Conservation (phyloP, 192 early-diverging fungal species). For the Polychytrium aggregatum region DNA sequence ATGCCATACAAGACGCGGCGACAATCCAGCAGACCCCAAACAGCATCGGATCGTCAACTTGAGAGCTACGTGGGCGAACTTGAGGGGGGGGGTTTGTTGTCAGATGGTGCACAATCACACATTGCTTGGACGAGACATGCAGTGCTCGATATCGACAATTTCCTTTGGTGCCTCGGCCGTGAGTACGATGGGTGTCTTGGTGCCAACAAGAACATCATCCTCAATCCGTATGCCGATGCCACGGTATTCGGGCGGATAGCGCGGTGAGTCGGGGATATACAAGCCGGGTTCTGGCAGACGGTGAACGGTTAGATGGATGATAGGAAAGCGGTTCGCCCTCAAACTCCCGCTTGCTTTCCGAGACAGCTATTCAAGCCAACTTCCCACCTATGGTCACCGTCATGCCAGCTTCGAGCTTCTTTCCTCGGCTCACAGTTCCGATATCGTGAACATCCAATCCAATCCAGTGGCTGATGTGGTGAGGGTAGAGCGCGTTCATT, state of each 20-base stretch:
- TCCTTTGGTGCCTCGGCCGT: constrained; percentile 72
- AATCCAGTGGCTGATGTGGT: constrained; percentile 90
- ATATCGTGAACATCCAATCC: constrained; percentile 95
- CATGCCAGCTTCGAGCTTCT: constrained; percentile 64
- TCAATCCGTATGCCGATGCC: constrained; percentile 93
- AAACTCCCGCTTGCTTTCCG: neutral
- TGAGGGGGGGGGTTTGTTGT: no score
- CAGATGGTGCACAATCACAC: no score
- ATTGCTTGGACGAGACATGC: no score
- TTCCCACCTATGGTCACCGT: constrained; percentile 74
- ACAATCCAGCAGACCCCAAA: no score
- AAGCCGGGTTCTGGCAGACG: constrained; percentile 65
- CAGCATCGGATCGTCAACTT: no score
- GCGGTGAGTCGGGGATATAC: constrained; percentile 64
- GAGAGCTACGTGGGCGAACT: no score
- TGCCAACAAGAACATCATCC: constrained; percentile 81
- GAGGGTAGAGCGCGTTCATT: constrained; percentile 76
- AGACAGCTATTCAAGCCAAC: neutral
- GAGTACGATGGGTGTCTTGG: constrained; percentile 51
- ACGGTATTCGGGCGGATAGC: constrained; percentile 69
- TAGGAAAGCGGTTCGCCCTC: neutral
- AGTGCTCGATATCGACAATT: constrained; percentile 55
- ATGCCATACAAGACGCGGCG: no score
- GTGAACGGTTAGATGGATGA: constrained; percentile 1
- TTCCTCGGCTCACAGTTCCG: constrained; percentile 56